Evolutionary conservation across 257 asterid species (phyloP), one percentile per base, ranked within the genome.

Genomic region (Forsythia viridissima): DNA sequence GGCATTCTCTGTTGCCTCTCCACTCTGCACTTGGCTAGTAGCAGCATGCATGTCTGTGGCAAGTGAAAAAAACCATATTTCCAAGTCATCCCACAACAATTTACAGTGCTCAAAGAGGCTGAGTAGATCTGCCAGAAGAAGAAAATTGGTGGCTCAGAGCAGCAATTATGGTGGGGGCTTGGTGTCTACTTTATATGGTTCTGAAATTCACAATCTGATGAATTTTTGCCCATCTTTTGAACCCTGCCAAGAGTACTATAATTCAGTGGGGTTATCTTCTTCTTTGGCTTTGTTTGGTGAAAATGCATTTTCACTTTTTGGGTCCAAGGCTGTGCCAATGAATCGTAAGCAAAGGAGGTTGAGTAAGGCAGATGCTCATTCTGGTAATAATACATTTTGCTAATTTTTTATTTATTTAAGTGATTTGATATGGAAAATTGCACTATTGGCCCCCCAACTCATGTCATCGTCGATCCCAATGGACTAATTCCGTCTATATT

Each of bases 11-110:
- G 71, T 66, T 15, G 83, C 79, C 67, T 86, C 87, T 59, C 90
- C 90, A 74, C 76, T 84, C 67, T 86, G 90, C 70, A 81, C 90
- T 76, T 84, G 90, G 88, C 44, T 84, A 6, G 85, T 86, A 52
- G 90, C 87, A 44, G 81, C 90, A 42, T 81, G 87, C 90, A 84
- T 86, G 90, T 84, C 81, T 48, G 51, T 69, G 70, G 63, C 83
- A 9, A 63, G 76, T 13, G 86, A 85, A 44, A 80, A 71, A 43
- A 77, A 46, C 38, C 79, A 72, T 59, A 38, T 55, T 12, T 13
- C 48, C 42, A 82, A 79, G 69, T 18, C 73, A 30, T 63, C 80
- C 11, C 72, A 73, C 41, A 38, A 73, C 41, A 38, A 3, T 15
- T 40, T 76, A 15, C 65, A 79, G 70, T 38, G 43, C 72, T 77